phyloP scores from a whole-genome alignment of 352 stramenopile genomes.

The Globisporangium recalcitrans region DNA sequence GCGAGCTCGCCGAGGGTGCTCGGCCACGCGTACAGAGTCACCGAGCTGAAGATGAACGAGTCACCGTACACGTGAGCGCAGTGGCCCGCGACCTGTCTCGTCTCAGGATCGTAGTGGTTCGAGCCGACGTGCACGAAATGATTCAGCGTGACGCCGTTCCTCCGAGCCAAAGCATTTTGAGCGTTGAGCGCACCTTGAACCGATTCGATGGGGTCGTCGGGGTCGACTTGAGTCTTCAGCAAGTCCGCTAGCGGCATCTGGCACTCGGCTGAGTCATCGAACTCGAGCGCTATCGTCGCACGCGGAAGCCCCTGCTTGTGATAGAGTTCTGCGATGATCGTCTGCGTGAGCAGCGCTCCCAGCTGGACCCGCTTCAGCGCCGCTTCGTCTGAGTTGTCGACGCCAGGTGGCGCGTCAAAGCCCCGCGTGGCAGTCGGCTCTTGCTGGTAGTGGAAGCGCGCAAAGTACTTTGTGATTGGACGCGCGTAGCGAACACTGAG shows the following conservation, averaged over 20 bases:
- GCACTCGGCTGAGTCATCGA: conserved; percentile 27
- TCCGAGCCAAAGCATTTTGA: conserved; percentile 14
- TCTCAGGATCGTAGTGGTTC: conserved; percentile 47
- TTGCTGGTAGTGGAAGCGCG: conserved; percentile 69
- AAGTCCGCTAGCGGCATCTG: conserved; percentile 44
- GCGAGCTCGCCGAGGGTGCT: conserved; percentile 39
- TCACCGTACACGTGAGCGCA: conserved; percentile 41
- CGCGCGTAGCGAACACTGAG: conserved; percentile 38
- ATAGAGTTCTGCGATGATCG: conserved; percentile 48
- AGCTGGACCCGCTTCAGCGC: conserved; percentile 43
- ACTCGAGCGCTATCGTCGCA: conserved; percentile 48
- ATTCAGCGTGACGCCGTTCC: conserved; percentile 24
- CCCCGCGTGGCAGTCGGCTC: conserved; percentile 31
- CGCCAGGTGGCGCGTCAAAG: conserved; percentile 46
- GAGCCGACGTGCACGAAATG: conserved; percentile 66
- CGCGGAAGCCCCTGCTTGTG: conserved; percentile 33
- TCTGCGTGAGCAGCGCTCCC: conserved; percentile 52
- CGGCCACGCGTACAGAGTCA: conserved; percentile 56
- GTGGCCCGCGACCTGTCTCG: conserved; percentile 38
- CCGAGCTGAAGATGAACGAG: conserved; percentile 57
- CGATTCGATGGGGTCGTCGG: conserved; percentile 18
- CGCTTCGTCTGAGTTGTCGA: conserved; percentile 53
- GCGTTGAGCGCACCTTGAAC: conserved; percentile 1
- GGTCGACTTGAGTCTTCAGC: conserved; percentile 27
- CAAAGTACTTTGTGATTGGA: conserved; percentile 24